phyloP scores from a whole-genome alignment of 768 basidiomycete species.

The Sarcomyxa edulis region DNA sequence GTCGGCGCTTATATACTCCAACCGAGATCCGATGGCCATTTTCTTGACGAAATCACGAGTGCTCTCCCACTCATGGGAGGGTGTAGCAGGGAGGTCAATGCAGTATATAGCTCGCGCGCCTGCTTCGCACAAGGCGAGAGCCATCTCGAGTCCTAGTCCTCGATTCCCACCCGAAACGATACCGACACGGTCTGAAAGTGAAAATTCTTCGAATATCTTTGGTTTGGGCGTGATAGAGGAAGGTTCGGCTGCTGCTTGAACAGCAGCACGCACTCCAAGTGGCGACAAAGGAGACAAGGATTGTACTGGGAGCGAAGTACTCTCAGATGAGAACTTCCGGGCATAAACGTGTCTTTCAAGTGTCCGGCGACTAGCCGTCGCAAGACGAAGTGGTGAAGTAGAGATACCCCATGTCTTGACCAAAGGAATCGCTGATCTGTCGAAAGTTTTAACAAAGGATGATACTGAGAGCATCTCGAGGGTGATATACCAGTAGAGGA shows the following conservation, averaged over 20 bases:
- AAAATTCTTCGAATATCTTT: conserved; percentile 59
- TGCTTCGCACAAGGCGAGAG: conserved; percentile 65
- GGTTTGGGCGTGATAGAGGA: conserved; percentile 28
- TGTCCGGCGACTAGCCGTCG: no score
- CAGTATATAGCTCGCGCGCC: conserved; percentile 70
- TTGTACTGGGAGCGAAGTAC: conserved; percentile 19
- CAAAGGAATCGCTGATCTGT: no score
- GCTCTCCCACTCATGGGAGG: conserved; percentile 53
- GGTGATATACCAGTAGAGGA: no score
- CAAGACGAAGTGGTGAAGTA: no score
- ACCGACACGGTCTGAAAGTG: conserved; percentile 49
- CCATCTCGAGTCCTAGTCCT: conserved; percentile 83
- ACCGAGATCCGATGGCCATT: conserved; percentile 33
- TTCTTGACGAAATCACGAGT: conserved; percentile 46
- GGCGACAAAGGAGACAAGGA: conserved; percentile 52
- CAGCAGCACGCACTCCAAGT: conserved; percentile 58
- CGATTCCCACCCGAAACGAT: conserved; percentile 62
- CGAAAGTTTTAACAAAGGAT: no score
- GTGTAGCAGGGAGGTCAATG: conserved; percentile 51
- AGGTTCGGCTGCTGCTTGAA: conserved; percentile 33
- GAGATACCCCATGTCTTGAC: no score
- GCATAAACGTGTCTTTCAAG: no score
- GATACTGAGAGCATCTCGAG: no score
- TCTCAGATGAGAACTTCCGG: no score
- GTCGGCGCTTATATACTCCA: conserved; percentile 62